Conservation (phyloP, 176 grass and related monocot genomes). For the Urochloa ruziziensis region DNA sequence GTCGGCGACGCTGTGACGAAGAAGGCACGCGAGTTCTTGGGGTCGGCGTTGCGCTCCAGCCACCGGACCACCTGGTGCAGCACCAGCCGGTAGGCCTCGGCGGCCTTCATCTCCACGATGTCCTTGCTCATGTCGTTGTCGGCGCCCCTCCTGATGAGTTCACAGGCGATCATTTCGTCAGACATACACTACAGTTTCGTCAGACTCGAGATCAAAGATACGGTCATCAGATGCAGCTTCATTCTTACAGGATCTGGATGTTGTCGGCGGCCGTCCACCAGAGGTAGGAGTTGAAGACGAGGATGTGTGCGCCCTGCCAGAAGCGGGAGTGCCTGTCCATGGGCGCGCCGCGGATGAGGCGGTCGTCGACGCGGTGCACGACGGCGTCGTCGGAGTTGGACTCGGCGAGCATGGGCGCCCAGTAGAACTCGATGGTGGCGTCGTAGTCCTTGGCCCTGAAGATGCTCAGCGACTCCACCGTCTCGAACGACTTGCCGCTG, state of each 20-base stretch:
- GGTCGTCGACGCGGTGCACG: constrained; percentile 32
- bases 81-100: constrained; percentile 49
- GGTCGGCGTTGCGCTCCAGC: constrained; percentile 51
- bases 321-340: constrained; percentile 46
- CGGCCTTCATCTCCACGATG: constrained; percentile 51
- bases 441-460: constrained; percentile 58
- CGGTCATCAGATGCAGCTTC: too few relatives aligned
- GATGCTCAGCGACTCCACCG: constrained; percentile 48
- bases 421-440: constrained; percentile 73
- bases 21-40: constrained; percentile 56
- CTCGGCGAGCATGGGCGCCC: constrained; percentile 67
- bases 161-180: background rate
- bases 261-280: constrained; percentile 54
- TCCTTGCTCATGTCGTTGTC: constrained; percentile 53
- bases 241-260: constrained; percentile 59
- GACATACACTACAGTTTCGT: background rate
- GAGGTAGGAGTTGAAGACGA: constrained; percentile 75
- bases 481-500: constrained; percentile 54
- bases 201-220: background rate
- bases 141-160: constrained; percentile 41
- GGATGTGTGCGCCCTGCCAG: constrained; percentile 65
- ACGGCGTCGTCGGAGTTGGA: constrained; percentile 55
- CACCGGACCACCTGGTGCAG: constrained; percentile 53
- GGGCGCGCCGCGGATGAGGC: constrained; percentile 50
- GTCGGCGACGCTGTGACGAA: constrained; percentile 64